Evolutionary conservation across 805 yeast genomes (phyloP), one percentile per base, ranked within the genome.

Genomic region (Lipomyces chichibuensis): DNA sequence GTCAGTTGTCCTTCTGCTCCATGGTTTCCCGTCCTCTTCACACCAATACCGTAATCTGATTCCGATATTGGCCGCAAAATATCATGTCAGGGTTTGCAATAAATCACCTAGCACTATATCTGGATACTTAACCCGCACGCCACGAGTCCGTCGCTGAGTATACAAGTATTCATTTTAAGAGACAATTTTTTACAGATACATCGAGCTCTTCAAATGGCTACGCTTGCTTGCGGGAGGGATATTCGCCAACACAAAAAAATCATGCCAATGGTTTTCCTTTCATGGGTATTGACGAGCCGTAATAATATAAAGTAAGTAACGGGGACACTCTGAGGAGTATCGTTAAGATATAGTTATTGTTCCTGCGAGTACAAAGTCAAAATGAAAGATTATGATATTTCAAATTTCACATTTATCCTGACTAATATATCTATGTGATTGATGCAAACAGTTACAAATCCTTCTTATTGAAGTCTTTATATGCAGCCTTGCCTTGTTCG

Each of bases 21-120:
- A 82, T 68, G 84, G 84, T 1, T 82, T 74, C 65, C 84, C 84
- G 11, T 75, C 83, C 2, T 81, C 84, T 2, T 81, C 84, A 0
- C 75, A 76, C 64, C 77, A 75, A 79, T 82, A 73, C 73, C 72
- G 81, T 53, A 69, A 77, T 56, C 68, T 82, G 68, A 80, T 82
- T 62, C 79, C 81, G 3, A 68, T 80, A 43, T 72, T 82, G 37
- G 75, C 79, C 3, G 69, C 76, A 4, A 65, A 77, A 25, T 82
- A 74, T 67, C 82, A 78, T 61, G 74, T 82, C 13, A 67, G n/a
- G n/a, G n/a, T n/a, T n/a, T n/a, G n/a, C n/a, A n/a, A n/a, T n/a
- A n/a, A n/a, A n/a, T n/a, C n/a, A n/a, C n/a, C n/a, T n/a, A n/a
- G n/a, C n/a, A n/a, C n/a, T n/a, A n/a, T n/a, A n/a, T n/a, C n/a